Conservation (phyloP, 176 grass and related monocot genomes). For the Oryza punctata region DNA sequence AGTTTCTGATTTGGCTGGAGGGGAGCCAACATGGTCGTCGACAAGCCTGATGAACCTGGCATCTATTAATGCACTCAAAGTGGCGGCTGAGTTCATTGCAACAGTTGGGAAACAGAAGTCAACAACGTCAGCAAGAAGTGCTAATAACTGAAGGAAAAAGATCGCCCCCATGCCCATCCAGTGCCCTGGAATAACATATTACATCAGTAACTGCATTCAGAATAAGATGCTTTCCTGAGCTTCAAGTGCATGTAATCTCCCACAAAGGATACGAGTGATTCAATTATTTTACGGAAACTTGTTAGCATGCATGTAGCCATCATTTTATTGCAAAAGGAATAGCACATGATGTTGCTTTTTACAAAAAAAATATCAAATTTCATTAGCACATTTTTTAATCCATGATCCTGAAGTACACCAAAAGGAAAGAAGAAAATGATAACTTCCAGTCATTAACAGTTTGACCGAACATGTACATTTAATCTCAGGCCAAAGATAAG, state of each 20-base stretch:
- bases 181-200: neutral
- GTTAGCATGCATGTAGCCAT: neutral
- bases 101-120: constrained; percentile 53
- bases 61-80: constrained; percentile 85
- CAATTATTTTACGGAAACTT: neutral
- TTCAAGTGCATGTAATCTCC: neutral
- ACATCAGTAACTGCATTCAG: neutral
- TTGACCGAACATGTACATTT: constrained; percentile 3
- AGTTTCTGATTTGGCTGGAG: constrained; percentile 85
- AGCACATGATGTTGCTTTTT: neutral
- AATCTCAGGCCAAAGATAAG: neutral
- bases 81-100: constrained; percentile 65
- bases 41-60: constrained; percentile 72
- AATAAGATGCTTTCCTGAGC: neutral
- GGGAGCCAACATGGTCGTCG: constrained; percentile 67
- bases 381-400: neutral
- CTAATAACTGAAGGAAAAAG: constrained; percentile 31
- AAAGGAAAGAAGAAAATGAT: neutral
- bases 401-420: neutral
- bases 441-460: neutral
- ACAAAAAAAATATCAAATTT: neutral
- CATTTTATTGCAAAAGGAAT: neutral
- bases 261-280: neutral
- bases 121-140: constrained; percentile 20
- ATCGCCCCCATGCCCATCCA: neutral